These are phyloP conservation scores for Fagopyrum esculentum DNA, from an alignment of 148 eudicot species.

Conservation along the genomic window DNA sequence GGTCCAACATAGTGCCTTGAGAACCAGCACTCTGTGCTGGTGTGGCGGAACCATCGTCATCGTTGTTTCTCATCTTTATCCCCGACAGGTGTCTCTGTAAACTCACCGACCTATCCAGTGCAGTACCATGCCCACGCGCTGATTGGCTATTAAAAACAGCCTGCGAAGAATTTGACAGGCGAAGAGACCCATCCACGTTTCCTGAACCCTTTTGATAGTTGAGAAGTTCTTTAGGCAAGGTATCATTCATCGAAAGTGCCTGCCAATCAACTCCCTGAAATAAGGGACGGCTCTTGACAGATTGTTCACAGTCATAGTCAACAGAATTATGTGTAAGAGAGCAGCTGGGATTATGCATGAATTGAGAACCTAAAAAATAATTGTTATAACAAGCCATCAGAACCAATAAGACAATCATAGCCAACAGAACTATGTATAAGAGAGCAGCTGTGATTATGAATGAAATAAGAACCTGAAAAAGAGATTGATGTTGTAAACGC, in stretches of 20 bases:
- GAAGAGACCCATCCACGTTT: constrained; percentile 42
- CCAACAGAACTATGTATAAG: constrained; percentile 44
- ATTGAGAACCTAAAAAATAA: constrained; percentile 90
- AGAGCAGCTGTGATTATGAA: constrained; percentile 86
- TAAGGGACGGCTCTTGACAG: constrained; percentile 82
- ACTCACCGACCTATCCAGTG: constrained; percentile 49
- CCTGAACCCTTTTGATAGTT: constrained; percentile 30
- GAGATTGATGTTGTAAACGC: constrained; percentile 77
- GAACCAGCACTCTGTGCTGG: constrained; percentile 53
- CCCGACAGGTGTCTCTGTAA: constrained; percentile 53
- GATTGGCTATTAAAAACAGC: constrained; percentile 44
- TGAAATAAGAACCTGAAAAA: constrained; percentile 84
- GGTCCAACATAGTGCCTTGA: constrained; percentile 52
- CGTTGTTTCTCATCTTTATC: constrained; percentile 29
- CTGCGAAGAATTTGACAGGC: constrained; percentile 43
- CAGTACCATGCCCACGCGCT: constrained; percentile 29
- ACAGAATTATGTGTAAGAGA: constrained; percentile 67
- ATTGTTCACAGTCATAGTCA: constrained; percentile 68
- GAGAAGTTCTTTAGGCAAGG: constrained; percentile 43
- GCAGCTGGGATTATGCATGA: constrained; percentile 87
- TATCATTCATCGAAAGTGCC: constrained; percentile 47
- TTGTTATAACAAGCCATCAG: constrained; percentile 73
- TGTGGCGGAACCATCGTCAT: constrained; percentile 40
- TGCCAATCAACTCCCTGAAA: constrained; percentile 90
- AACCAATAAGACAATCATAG: constrained; percentile 28